Evolutionary conservation across 768 basidiomycete species (phyloP), one percentile per base, ranked within the genome.

Genomic region (Leucocoprinus sp.): DNA sequence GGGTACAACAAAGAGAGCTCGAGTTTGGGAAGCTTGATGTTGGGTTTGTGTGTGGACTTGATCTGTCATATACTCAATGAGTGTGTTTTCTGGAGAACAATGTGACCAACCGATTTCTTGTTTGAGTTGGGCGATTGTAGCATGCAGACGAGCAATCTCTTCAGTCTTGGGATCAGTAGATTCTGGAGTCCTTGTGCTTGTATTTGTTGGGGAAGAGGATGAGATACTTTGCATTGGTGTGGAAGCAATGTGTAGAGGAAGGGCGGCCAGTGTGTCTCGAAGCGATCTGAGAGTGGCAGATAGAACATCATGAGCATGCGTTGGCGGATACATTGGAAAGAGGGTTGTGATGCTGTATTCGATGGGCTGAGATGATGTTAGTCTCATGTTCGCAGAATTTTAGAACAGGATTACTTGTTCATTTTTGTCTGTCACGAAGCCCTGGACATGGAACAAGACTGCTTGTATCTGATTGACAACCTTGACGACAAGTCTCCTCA

Each of bases 391-490:
- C 24, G 42, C 36, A 27, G 36, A 39, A 24, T 47, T 27, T 38
- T 28, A 31, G 22, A 49, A 52, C 37, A 24, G 8, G 52, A 64
- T 39, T 53, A 74, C 82, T 64, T 76, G 71, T 54, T 77, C 79
- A 26, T 61, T 55, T 15, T 64, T 61, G 21, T 74, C 66, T 9
- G 66, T 57, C 27, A 68, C 56, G 19, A 65, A 51, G 27, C 51
- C 58, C 37, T 64, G 70, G 33, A 70, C 70, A 47, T 70, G 68
- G 51, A 80, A 68, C 15, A 80, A 44, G 38, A 80, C 60, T 12
- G 67, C 60, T 56, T 83, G 79, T 14, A 85, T 58, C 48, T 81
- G 79, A 53, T 89, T 88, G 27, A 80, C 76, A 5, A 76, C 67
- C 29, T 69, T 69, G 40, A 92, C 56, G 3, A 86, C 57, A 21